Evolutionary conservation across 2,329 filamentous ascomycete species (phyloP).

Genomic region (Daldinia sp.): DNA sequence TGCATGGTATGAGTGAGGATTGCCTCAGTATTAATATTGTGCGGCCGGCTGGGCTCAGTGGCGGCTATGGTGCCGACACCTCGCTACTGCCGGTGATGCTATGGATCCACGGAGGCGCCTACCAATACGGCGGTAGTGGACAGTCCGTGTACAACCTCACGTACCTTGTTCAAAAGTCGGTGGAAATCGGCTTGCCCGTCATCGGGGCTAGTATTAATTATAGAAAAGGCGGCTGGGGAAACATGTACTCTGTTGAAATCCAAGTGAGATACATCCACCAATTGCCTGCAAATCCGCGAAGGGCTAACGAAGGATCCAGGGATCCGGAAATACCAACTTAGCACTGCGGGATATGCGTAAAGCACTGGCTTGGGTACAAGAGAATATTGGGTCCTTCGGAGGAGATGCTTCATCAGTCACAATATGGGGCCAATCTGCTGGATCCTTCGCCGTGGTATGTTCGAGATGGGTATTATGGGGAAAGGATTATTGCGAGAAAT

Average conservation of each 20-base stretch:
- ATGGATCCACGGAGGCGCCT: slow-evolving; percentile 48
- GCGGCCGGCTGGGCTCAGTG: slow-evolving; percentile 35
- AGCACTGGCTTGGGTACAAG: slow-evolving; percentile 43
- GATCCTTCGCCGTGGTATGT: slow-evolving; percentile 46
- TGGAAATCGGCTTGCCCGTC: slow-evolving; percentile 54
- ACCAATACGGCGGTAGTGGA: slow-evolving; percentile 42
- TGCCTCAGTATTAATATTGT: slow-evolving; percentile 48
- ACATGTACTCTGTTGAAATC: slow-evolving; percentile 43
- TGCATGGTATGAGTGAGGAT: slow-evolving; percentile 45
- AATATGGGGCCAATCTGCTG: slow-evolving; percentile 44
- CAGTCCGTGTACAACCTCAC: slow-evolving; percentile 66
- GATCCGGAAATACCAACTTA: slow-evolving; percentile 43
- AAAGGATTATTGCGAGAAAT: background rate
- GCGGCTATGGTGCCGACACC: background rate
- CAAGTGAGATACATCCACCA: slow-evolving; percentile 33
- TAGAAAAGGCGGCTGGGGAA: slow-evolving; percentile 47
- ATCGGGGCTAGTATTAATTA: slow-evolving; percentile 60
- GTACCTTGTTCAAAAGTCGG: slow-evolving; percentile 60
- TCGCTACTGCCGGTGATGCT: slow-evolving; percentile 44
- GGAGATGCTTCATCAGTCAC: slow-evolving; percentile 43
- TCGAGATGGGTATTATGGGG: background rate
- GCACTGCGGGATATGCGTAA: slow-evolving; percentile 43
- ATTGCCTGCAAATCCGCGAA: background rate
- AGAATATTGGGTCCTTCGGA: slow-evolving; percentile 44
- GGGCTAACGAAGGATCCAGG: slow-evolving; percentile 30